Evolutionary conservation across 1,139 yeast species (phyloP).

Genomic region (Yueomyces sp.): DNA sequence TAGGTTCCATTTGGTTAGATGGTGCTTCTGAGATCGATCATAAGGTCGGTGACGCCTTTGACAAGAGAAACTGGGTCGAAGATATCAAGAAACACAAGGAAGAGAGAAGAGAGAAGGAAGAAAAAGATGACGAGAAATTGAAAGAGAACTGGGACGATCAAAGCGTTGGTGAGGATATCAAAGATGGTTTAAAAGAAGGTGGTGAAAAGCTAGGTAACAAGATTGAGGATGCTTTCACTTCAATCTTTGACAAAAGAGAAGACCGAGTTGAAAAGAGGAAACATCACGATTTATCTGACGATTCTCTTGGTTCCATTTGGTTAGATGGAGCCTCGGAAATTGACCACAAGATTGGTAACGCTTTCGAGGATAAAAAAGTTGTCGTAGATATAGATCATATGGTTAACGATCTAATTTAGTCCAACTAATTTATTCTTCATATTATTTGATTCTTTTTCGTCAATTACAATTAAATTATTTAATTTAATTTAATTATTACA

Average conservation of each 20-base stretch:
- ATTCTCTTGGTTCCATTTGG: neutral
- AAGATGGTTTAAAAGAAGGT: slow-evolving; percentile 90
- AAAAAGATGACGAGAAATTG: neutral
- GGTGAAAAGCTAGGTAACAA: slow-evolving; percentile 39
- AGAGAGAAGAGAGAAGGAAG: neutral
- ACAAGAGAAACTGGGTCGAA: neutral
- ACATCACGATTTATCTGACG: neutral
- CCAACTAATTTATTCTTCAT: no score
- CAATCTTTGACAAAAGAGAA: neutral
- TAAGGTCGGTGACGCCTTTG: neutral
- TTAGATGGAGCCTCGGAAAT: neutral
- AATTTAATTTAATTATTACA: no score
- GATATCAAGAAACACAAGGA: neutral
- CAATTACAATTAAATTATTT: no score
- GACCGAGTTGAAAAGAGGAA: neutral
- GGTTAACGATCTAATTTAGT: no score
- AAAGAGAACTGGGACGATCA: neutral
- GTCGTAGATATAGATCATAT: no score
- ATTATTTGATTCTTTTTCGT: no score
- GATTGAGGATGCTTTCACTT: neutral
- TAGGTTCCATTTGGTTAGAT: neutral
- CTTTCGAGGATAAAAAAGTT: neutral
- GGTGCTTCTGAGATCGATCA: neutral
- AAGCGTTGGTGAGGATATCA: slow-evolving; percentile 69
- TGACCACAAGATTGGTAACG: neutral